phyloP scores from a whole-genome alignment of 2,329 filamentous ascomycete genomes.

The Ceratocystis papillata region DNA sequence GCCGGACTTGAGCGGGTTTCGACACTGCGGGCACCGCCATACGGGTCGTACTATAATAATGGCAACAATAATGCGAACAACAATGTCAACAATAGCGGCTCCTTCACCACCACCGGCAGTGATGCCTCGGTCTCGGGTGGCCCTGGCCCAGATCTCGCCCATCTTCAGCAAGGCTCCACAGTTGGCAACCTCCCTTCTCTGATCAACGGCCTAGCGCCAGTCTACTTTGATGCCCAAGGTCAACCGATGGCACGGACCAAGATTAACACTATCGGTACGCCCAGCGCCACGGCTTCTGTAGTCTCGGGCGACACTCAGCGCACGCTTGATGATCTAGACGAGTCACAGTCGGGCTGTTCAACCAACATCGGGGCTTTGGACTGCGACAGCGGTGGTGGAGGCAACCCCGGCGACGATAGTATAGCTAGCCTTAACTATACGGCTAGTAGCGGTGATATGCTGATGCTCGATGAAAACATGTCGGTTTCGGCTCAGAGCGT shows the following conservation, averaged over 20 bases:
- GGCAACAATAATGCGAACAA: constrained; percentile 24
- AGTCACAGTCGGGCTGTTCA: constrained; percentile 28
- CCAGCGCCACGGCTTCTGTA: constrained; percentile 64
- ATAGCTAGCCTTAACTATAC: constrained; percentile 47
- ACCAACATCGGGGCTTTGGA: constrained; percentile 44
- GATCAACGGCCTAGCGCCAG: constrained; percentile 32
- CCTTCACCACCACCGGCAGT: constrained; percentile 26
- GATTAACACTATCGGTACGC: constrained; percentile 85
- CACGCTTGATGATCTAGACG: constrained; percentile 46
- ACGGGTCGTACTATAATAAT: constrained; percentile 1
- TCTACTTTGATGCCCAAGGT: constrained; percentile 72
- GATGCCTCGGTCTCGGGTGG: constrained; percentile 31
- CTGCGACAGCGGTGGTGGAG: constrained; percentile 42
- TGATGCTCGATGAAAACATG: constrained; percentile 39
- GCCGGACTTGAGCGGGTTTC: constrained; percentile 83
- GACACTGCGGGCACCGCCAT: constrained; percentile 50
- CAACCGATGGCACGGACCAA: constrained; percentile 56
- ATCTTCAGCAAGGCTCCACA: constrained; percentile 32
- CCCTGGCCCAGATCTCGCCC: constrained; percentile 41
- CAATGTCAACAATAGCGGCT: constrained; percentile 25
- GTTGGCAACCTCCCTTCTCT: constrained; percentile 22
- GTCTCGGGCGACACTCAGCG: constrained; percentile 43
- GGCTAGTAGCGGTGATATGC: constrained; percentile 38
- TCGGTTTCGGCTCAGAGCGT: constrained; percentile 39
- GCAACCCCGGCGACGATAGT: constrained; percentile 40